A percentile compares a stretch with the other conserved stretches of the same genome.
These are phyloP conservation scores for Talaromyces rugulosus DNA, from an alignment of 2,329 filamentous ascomycete species.

Conservation along the genomic window DNA sequence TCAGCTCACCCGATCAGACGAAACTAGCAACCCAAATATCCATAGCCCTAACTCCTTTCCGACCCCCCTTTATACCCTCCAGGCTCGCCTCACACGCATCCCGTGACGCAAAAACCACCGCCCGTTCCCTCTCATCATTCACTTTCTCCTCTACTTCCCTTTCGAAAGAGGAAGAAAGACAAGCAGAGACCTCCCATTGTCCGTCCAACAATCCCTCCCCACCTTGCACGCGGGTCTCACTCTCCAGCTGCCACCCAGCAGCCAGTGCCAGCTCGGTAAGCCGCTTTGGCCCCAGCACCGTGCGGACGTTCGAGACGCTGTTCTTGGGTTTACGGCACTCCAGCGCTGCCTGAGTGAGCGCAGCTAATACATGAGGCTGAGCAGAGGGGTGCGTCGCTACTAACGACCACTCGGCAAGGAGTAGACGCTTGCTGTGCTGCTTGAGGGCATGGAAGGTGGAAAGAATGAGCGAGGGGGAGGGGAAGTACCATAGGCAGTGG, in stretches of 20 bases:
- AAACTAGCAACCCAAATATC: constrained; percentile 19
- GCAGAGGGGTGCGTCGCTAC: constrained; percentile 35
- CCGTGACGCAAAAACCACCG: constrained; percentile 13
- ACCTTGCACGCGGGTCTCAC: constrained; percentile 36
- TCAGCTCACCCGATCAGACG: constrained; percentile 1
- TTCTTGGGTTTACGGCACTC: constrained; percentile 32
- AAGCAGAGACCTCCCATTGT: constrained; percentile 40
- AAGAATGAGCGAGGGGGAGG: constrained; percentile 31
- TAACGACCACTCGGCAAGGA: constrained; percentile 47
- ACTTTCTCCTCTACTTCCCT: constrained; percentile 11
- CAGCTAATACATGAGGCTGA: constrained; percentile 50
- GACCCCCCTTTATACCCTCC: constrained; percentile 10
- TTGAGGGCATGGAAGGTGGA: constrained; percentile 36
- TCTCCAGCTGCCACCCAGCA: constrained; percentile 1
- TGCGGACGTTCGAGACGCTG: constrained; percentile 47
- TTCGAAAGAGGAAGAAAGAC: constrained; percentile 16
- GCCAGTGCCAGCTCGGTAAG: constrained; percentile 27
- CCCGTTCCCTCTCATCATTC: constrained; percentile 14
- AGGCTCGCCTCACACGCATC: constrained; percentile 18
- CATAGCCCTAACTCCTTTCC: constrained; percentile 15
- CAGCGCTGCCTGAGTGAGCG: constrained; percentile 41
- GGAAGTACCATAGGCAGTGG: constrained; percentile 55
- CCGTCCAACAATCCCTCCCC: constrained; percentile 43
- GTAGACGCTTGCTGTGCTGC: constrained; percentile 26
- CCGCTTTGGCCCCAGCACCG: constrained; percentile 38